A percentile compares a stretch with the other conserved stretches of the same genome.
These are phyloP conservation scores for Macadamia tetraphylla DNA, from an alignment of 164 flowering plant genomes.

Conservation along the genomic window DNA sequence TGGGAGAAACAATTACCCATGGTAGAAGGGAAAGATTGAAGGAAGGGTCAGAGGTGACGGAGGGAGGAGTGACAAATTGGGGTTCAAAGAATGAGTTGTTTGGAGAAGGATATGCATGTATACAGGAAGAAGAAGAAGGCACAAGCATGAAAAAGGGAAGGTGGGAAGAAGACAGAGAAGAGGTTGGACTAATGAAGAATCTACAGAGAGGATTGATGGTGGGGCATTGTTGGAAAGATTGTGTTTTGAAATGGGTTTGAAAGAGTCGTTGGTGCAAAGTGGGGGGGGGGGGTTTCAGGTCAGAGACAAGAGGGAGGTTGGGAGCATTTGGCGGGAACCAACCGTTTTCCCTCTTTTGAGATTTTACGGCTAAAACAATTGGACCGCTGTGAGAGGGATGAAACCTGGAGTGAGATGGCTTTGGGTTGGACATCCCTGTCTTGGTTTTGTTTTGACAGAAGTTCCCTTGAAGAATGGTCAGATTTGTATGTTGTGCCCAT, in stretches of 20 bases:
- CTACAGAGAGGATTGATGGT: constrained; percentile 9
- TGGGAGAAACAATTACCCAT: constrained; percentile 70
- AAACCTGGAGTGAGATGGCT: too few relatives aligned
- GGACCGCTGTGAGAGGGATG: too few relatives aligned
- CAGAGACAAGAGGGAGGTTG: constrained; percentile 8
- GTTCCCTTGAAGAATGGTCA: too few relatives aligned
- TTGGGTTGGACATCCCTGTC: too few relatives aligned
- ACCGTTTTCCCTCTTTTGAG: constrained; percentile 6
- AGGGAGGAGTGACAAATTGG: constrained; percentile 2
- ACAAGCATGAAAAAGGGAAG: constrained; percentile 2
- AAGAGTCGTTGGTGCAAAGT: neutral
- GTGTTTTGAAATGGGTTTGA: neutral
- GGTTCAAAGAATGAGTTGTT: constrained; percentile 10
- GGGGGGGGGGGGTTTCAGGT: constrained; percentile 6
- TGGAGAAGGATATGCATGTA: constrained; percentile 6
- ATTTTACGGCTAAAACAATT: too few relatives aligned
- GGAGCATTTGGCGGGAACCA: constrained; percentile 33
- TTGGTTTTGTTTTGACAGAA: too few relatives aligned
- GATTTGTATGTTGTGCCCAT: too few relatives aligned
- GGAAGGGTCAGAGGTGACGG: neutral
- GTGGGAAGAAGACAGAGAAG: constrained; percentile 9
- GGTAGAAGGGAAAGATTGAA: constrained; percentile 10
- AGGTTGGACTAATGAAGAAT: constrained; percentile 23
- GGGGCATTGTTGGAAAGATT: constrained; percentile 23
- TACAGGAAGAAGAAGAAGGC: constrained; percentile 2